phyloP scores from a whole-genome alignment of 768 basidiomycete genomes.

The Punctularia strigosozonata region DNA sequence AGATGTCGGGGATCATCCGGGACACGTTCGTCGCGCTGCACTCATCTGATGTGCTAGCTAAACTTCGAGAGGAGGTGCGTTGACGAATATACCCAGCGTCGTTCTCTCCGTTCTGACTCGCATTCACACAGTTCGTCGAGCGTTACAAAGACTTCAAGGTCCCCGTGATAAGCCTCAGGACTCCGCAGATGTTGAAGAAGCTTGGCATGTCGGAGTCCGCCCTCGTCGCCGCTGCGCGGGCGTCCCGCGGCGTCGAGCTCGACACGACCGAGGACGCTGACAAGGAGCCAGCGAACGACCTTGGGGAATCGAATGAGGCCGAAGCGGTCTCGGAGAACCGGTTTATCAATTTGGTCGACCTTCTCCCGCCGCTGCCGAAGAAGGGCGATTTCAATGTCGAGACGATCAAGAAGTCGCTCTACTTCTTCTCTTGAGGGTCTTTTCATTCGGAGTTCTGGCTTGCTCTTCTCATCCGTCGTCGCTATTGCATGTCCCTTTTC shows the following conservation, averaged over 20 bases:
- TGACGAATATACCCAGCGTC: background rate
- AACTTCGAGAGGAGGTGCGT: slow-evolving; percentile 64
- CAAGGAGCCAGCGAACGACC: slow-evolving; percentile 8
- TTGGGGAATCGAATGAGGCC: slow-evolving; percentile 6
- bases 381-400: slow-evolving; percentile 83
- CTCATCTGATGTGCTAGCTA: slow-evolving; percentile 69
- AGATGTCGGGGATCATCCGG: slow-evolving; percentile 83
- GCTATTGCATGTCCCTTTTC: background rate
- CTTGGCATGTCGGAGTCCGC: slow-evolving; percentile 19
- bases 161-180: slow-evolving; percentile 38
- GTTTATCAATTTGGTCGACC: slow-evolving; percentile 63
- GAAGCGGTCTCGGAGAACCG: slow-evolving; percentile 26
- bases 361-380: slow-evolving; percentile 72
- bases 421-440: slow-evolving; percentile 80
- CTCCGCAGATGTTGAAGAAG: slow-evolving; percentile 22
- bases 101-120: slow-evolving; percentile 1
- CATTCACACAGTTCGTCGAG: slow-evolving; percentile 44
- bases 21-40: slow-evolving; percentile 92
- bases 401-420: slow-evolving; percentile 67
- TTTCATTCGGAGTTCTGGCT: background rate
- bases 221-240: slow-evolving; percentile 9
- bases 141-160: slow-evolving; percentile 69
- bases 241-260: slow-evolving; percentile 1
- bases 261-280: slow-evolving; percentile 7
- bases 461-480: background rate